Conservation (phyloP, 345 rosid species). For the Mercurialis annua region DNA sequence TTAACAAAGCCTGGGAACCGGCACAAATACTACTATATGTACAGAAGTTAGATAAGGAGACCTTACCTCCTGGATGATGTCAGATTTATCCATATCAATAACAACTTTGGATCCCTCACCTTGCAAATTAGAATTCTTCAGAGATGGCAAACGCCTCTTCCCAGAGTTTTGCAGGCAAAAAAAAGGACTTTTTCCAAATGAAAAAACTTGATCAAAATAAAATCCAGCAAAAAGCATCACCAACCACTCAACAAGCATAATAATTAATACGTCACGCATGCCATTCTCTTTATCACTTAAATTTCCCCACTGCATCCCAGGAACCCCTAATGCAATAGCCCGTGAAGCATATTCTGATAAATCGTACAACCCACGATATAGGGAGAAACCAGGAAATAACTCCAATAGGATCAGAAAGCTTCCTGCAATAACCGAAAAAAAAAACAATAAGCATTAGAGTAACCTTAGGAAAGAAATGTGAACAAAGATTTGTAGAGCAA, state of each 20-base stretch:
- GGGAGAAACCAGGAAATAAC: conserved; percentile 79
- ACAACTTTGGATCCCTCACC: conserved; percentile 55
- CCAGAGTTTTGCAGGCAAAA: conserved; percentile 39
- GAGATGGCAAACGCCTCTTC: conserved; percentile 36
- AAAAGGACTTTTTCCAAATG: conserved; percentile 54
- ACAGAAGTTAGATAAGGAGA: conserved; percentile 6
- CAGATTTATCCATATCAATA: conserved; percentile 65
- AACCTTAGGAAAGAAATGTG: background rate
- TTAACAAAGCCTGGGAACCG: background rate
- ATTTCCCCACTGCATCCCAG: conserved; percentile 70
- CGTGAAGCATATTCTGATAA: conserved; percentile 47
- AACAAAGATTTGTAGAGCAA: background rate
- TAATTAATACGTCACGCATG: conserved; percentile 53
- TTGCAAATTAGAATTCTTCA: conserved; percentile 47
- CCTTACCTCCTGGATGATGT: conserved; percentile 74
- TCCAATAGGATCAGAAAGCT: conserved; percentile 58
- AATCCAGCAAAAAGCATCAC: conserved; percentile 54
- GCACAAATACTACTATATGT: background rate
- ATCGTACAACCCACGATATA: conserved; percentile 81
- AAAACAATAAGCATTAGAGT: background rate
- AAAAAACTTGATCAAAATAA: conserved; percentile 53
- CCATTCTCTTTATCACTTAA: conserved; percentile 51
- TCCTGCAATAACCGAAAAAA: conserved; percentile 41
- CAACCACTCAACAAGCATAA: conserved; percentile 74
- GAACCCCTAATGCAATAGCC: conserved; percentile 42